Conservation (phyloP, 129 eudicot genomes). For the Kitagawia praeruptora region DNA sequence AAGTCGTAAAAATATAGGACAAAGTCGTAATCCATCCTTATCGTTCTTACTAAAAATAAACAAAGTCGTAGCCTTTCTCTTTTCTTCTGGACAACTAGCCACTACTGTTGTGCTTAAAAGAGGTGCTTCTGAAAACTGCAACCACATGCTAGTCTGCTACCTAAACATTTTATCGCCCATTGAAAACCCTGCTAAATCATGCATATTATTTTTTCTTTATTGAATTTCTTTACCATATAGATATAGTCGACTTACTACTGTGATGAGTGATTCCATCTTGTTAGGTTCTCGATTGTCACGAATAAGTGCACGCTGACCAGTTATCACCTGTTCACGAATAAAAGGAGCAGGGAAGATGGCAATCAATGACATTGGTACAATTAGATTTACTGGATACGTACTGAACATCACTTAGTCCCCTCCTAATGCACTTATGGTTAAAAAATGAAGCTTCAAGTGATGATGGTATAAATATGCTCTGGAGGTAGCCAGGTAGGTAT, state of each 20-base stretch:
- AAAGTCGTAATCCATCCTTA: no score
- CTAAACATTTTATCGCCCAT: slow-evolving; percentile 36
- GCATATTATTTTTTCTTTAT: not conserved
- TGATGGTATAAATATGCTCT: slow-evolving; percentile 35
- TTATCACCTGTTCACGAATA: slow-evolving; percentile 53
- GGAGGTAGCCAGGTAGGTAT: slow-evolving; percentile 93
- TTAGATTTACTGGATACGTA: no score
- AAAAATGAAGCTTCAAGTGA: not conserved
- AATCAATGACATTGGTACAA: not conserved
- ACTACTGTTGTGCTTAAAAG: not conserved
- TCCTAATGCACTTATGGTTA: not conserved
- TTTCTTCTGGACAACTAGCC: not conserved
- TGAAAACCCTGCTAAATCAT: slow-evolving; percentile 61
- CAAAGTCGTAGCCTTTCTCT: not conserved
- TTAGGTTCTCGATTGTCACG: slow-evolving; percentile 57
- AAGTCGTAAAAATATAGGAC: no score
- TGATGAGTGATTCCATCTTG: slow-evolving; percentile 77
- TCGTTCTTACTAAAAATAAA: not conserved
- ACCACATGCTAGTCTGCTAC: not conserved
- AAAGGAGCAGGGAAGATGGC: not conserved
- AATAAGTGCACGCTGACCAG: slow-evolving; percentile 76
- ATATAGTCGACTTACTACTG: slow-evolving; percentile 46
- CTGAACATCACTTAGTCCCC: not conserved
- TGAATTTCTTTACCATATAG: not conserved
- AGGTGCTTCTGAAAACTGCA: not conserved